These are phyloP conservation scores for Claviceps humidiphila DNA, from an alignment of 2,329 filamentous ascomycete species.

Conservation along the genomic window DNA sequence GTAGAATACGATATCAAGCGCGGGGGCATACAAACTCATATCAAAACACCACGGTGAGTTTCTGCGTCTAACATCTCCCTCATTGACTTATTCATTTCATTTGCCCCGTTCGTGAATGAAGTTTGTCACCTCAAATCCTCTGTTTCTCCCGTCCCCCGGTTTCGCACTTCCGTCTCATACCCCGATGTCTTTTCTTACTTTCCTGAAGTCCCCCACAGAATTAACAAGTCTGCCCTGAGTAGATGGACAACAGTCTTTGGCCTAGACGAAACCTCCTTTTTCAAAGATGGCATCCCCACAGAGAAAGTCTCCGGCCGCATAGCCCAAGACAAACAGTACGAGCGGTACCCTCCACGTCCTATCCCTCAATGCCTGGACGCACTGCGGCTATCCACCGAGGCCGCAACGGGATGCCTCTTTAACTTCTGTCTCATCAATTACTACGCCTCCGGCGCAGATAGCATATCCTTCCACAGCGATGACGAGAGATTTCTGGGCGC, in stretches of 20 bases:
- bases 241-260: slow-evolving; percentile 44
- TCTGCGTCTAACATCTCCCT: not conserved
- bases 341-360: slow-evolving; percentile 48
- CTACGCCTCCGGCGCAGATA: slow-evolving; percentile 64
- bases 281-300: slow-evolving; percentile 31
- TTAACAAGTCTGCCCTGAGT: not conserved
- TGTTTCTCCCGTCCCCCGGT: not conserved
- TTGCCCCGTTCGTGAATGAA: too few relatives aligned
- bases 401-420: slow-evolving; percentile 51
- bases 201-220: too few relatives aligned
- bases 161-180: too few relatives aligned
- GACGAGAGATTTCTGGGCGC: slow-evolving; percentile 64
- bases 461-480: slow-evolving; percentile 68
- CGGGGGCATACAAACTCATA: slow-evolving; percentile 45
- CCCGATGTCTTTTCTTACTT: not conserved
- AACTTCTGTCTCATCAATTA: slow-evolving; percentile 79
- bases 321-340: slow-evolving; percentile 39
- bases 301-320: slow-evolving; percentile 28
- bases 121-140: too few relatives aligned
- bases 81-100: too few relatives aligned
- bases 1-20: slow-evolving; percentile 62
- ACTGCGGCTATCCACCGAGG: slow-evolving; percentile 50
- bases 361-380: slow-evolving; percentile 56
- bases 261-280: slow-evolving; percentile 48
- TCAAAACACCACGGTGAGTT: slow-evolving; percentile 38